Conservation (phyloP, 2,329 filamentous ascomycete genomes). For the Beauveria bassiana region DNA sequence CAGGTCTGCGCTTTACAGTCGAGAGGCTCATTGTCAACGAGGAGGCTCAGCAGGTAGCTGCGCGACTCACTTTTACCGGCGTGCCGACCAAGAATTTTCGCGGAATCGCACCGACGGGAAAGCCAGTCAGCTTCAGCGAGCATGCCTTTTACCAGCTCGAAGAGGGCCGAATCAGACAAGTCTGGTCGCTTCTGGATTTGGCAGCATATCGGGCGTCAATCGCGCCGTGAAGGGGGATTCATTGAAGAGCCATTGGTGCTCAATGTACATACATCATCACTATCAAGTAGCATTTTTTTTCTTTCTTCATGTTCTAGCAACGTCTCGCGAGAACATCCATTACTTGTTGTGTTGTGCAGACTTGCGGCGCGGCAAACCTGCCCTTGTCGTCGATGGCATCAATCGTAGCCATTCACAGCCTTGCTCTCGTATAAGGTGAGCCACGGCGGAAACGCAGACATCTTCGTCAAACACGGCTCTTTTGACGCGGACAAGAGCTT, state of each 20-base stretch:
- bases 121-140: slow-evolving; percentile 23
- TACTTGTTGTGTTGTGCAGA: not conserved
- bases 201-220: slow-evolving; percentile 16
- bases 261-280: not conserved
- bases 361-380: not conserved
- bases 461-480: not conserved
- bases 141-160: slow-evolving; percentile 27
- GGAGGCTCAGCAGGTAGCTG: slow-evolving; percentile 23
- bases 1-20: slow-evolving; percentile 21
- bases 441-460: not conserved
- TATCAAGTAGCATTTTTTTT: no score
- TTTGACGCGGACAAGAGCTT: slow-evolving; percentile 1
- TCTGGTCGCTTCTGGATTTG: slow-evolving; percentile 28
- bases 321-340: not conserved
- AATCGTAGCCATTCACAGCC: not conserved
- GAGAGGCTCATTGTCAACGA: slow-evolving; percentile 24
- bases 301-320: not conserved
- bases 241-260: not conserved
- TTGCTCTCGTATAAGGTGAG: not conserved
- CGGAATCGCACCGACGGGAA: slow-evolving; percentile 23
- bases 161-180: slow-evolving; percentile 23
- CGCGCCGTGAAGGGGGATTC: not conserved
- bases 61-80: slow-evolving; percentile 23
- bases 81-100: slow-evolving; percentile 20
- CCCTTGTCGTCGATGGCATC: slow-evolving; percentile 7